Conservation (phyloP, 768 basidiomycete genomes). For the Macrocybe gigantea region DNA sequence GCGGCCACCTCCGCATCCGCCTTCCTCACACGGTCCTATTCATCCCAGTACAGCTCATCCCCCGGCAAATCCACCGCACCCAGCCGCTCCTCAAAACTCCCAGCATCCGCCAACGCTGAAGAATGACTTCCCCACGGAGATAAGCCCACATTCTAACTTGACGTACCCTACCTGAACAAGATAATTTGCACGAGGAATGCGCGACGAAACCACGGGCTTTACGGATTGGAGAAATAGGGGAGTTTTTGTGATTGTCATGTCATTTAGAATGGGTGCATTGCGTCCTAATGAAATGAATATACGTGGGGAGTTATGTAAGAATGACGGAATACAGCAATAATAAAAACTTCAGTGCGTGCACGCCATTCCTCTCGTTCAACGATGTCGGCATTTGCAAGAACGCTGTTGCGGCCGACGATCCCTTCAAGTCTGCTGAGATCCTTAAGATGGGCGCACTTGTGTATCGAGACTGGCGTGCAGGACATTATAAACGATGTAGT, state of each 20-base stretch:
- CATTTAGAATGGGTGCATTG: conserved; percentile 14
- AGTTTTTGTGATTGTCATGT: conserved; percentile 36
- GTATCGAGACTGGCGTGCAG: too few relatives aligned
- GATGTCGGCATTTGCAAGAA: too few relatives aligned
- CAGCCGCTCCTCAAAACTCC: too few relatives aligned
- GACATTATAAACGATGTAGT: conserved; percentile 2
- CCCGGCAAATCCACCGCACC: too few relatives aligned
- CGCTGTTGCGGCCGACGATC: neutral
- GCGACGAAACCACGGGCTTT: neutral
- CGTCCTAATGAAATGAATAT: conserved; percentile 6
- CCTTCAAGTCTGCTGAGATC: neutral
- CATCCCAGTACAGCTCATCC: too few relatives aligned
- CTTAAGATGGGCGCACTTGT: conserved; percentile 3
- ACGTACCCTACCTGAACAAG: too few relatives aligned
- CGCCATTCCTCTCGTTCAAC: neutral
- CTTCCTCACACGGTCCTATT: too few relatives aligned
- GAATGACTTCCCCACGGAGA: too few relatives aligned
- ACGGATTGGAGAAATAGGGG: conserved; percentile 13
- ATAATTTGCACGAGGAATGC: neutral
- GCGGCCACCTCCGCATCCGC: too few relatives aligned
- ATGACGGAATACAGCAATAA: too few relatives aligned
- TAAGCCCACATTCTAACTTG: too few relatives aligned
- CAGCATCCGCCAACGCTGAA: too few relatives aligned
- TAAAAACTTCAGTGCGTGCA: neutral
- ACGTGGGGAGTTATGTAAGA: conserved; percentile 9